A percentile compares a stretch with the other conserved stretches of the same genome.
These are phyloP conservation scores for Rhodofomes roseus DNA, from an alignment of 1,284 basidiomycete species.

Conservation along the genomic window DNA sequence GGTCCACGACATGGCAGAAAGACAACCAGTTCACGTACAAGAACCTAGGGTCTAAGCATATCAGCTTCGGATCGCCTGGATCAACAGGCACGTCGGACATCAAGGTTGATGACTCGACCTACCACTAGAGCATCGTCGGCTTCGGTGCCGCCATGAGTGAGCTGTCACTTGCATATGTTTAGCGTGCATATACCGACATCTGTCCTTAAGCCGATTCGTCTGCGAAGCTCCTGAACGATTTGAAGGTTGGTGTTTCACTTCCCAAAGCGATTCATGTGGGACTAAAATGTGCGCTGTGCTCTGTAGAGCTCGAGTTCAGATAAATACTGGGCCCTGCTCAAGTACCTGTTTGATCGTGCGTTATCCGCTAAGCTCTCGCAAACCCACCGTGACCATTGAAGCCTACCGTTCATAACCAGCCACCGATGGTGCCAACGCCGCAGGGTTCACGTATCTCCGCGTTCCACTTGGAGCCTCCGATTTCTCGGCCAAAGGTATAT, in stretches of 20 bases:
- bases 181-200: neutral
- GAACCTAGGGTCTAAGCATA: slow-evolving; percentile 26
- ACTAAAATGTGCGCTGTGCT: neutral
- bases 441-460: slow-evolving; percentile 46
- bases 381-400: slow-evolving; percentile 4
- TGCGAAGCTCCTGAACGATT: slow-evolving; percentile 37
- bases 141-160: slow-evolving; percentile 46
- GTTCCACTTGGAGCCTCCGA: slow-evolving; percentile 49
- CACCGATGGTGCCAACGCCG: slow-evolving; percentile 41
- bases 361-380: neutral
- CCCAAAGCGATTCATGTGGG: neutral
- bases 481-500: slow-evolving; percentile 32
- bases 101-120: slow-evolving; percentile 34
- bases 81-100: slow-evolving; percentile 41
- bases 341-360: slow-evolving; percentile 42
- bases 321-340: slow-evolving; percentile 42
- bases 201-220: slow-evolving; percentile 42
- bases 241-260: slow-evolving; percentile 35
- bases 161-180: neutral
- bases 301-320: slow-evolving; percentile 34
- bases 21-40: slow-evolving; percentile 31
- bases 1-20: slow-evolving; percentile 36
- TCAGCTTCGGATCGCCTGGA: slow-evolving; percentile 39
- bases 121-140: slow-evolving; percentile 43
- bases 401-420: slow-evolving; percentile 25